phyloP scores from a whole-genome alignment of 1,139 yeast genomes.

The Keqinozyma sinolaborantium region DNA sequence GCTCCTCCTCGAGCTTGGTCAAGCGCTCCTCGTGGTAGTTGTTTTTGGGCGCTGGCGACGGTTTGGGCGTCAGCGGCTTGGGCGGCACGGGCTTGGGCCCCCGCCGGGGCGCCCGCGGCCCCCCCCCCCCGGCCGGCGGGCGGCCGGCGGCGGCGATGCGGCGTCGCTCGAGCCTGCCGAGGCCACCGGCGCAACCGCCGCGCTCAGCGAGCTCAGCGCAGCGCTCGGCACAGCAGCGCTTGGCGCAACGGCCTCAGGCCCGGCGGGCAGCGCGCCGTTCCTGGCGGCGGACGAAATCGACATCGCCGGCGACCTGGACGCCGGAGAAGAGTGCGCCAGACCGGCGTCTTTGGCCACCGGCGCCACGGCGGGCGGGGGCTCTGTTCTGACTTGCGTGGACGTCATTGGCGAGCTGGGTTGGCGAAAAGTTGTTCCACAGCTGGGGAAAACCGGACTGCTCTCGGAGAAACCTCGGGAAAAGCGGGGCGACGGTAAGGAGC shows the following conservation, averaged over 20 bases:
- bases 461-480: not conserved
- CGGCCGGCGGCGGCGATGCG: too few relatives aligned
- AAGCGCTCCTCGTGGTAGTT: conserved; percentile 13
- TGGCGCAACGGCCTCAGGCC: not conserved
- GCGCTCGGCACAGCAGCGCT: too few relatives aligned
- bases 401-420: too few relatives aligned
- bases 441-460: not conserved
- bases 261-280: not conserved
- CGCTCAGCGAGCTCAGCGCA: too few relatives aligned
- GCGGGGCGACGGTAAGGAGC: not conserved
- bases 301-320: not conserved
- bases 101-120: too few relatives aligned
- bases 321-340: not conserved
- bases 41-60: conserved; percentile 5
- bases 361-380: not conserved
- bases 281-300: not conserved
- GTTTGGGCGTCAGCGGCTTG: too few relatives aligned
- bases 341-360: not conserved
- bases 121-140: too few relatives aligned
- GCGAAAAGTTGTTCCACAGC: not conserved
- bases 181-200: too few relatives aligned
- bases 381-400: not conserved
- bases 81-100: too few relatives aligned
- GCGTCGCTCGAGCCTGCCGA: too few relatives aligned
- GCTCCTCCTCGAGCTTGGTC: conserved; percentile 34